A percentile compares a stretch with the other conserved stretches of the same genome.
Conservation (phyloP, 1,284 basidiomycete species). For the Moesziomyces sp. region DNA sequence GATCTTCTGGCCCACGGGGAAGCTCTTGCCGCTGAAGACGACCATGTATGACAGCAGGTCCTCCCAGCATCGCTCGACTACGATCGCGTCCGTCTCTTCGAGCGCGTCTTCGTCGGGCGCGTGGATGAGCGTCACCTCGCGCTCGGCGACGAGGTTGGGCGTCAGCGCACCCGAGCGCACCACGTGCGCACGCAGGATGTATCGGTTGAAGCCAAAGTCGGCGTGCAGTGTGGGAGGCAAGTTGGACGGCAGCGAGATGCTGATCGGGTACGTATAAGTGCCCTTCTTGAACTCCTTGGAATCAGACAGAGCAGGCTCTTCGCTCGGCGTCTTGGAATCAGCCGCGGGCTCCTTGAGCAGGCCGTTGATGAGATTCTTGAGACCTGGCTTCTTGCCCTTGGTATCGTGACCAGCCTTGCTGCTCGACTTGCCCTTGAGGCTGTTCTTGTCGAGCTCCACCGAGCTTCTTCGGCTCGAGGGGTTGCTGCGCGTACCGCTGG, state of each 20-base stretch:
- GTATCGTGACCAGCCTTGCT: constrained; percentile 15
- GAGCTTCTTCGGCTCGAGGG: constrained; percentile 34
- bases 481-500: constrained; percentile 14
- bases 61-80: constrained; percentile 92
- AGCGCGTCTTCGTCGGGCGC: constrained; percentile 72
- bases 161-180: constrained; percentile 85
- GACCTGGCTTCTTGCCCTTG: constrained; percentile 36
- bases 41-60: constrained; percentile 85
- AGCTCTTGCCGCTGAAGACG: constrained; percentile 77
- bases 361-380: constrained; percentile 47
- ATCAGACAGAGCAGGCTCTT: constrained; percentile 67
- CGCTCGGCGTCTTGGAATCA: constrained; percentile 13
- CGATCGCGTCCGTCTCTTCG: constrained; percentile 82
- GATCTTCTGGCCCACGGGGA: constrained; percentile 79
- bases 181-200: constrained; percentile 84
- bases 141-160: constrained; percentile 76
- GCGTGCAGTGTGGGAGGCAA: constrained; percentile 83
- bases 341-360: constrained; percentile 40
- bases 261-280: constrained; percentile 92
- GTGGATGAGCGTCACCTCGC: constrained; percentile 82
- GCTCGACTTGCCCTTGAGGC: constrained; percentile 20
- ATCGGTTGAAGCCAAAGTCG: constrained; percentile 81
- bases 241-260: constrained; percentile 83
- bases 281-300: constrained; percentile 94
- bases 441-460: constrained; percentile 17